Evolutionary conservation across 164 flowering plant genomes (phyloP).

Genomic region (Tetracentron sinense): DNA sequence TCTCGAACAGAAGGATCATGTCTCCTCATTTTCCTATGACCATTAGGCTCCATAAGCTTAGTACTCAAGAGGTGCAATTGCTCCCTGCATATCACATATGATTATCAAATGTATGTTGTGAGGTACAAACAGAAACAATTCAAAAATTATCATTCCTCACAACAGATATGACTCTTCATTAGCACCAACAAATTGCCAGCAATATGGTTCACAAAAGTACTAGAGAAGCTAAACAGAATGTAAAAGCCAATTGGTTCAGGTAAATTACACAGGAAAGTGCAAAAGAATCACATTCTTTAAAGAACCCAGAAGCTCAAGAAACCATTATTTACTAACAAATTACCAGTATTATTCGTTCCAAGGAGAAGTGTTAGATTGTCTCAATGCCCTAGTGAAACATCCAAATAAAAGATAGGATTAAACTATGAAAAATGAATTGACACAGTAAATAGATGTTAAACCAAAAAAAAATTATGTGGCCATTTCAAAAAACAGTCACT

Average conservation of each 20-base stretch:
- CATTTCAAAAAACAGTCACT: background rate
- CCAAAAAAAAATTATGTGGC: too few relatives aligned
- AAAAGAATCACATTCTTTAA: background rate
- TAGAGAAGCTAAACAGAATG: background rate
- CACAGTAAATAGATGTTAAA: too few relatives aligned
- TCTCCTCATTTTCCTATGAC: conserved; percentile 39
- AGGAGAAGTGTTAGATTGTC: background rate
- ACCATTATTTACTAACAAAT: background rate
- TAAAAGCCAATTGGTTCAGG: background rate
- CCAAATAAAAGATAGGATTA: background rate
- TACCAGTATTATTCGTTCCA: background rate
- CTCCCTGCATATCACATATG: conserved; percentile 24
- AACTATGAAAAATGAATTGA: too few relatives aligned
- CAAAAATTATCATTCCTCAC: background rate
- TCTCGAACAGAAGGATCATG: conserved; percentile 35
- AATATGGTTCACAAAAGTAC: background rate
- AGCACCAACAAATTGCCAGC: background rate
- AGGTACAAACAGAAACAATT: background rate
- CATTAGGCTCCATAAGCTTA: conserved; percentile 56
- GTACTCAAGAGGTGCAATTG: conserved; percentile 9
- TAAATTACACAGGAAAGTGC: background rate
- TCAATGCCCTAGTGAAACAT: background rate
- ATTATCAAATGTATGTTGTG: background rate
- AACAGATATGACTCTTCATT: background rate
- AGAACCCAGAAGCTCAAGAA: background rate